Base-by-base conservation (phyloP, 345 rosid species). In the Citrus trifoliata region DNA sequence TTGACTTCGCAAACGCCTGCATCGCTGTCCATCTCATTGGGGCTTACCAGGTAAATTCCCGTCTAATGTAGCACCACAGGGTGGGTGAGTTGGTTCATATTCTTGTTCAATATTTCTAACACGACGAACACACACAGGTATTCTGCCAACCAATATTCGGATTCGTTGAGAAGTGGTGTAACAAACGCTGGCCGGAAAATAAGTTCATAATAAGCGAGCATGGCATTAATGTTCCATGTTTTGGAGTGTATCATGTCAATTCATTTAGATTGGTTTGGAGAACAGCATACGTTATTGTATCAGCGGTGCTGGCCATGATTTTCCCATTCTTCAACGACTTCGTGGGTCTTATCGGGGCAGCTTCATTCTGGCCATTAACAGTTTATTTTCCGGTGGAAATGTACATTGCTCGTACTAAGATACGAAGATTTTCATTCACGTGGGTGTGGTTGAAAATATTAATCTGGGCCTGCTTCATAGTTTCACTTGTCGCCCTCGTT, bases 321-420 rank as follows among this genome's bases (percentile, higher is more conserved):
- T 84, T 95, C 58, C 99, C 99, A 0, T 93, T 95, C 91, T 95
- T 95, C 95, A 95, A 92, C 33, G 90, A 88, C 58, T 88, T 93
- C 76, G 69, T 93, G 62, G 98, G 97, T 19, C 89, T 95, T 25
- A 79, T 95, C 0, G 99, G 99, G 18, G 95, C 98, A 2, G 83
- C 83, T 2, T 83, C 89, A 2, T 95, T 95, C 78, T 95, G 97
- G 95, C 98, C 99, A 3, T 78, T 95, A 51, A 89, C 99, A 0
- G 98, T 95, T 14, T 92, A 91, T 78, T 93, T 95, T 40, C 99
- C 99, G 0, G 80, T 92, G 33, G 92, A 93, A 83, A 93, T 95
- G 96, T 87, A 92, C 89, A 92, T 95, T 4, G 89, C 89, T 0
- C 83, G 90, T 53, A 12, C 87, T 6, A 88, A 86, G 67, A 73